phyloP scores from a whole-genome alignment of 345 rosid species.

The Sisymbrium altissimum region DNA sequence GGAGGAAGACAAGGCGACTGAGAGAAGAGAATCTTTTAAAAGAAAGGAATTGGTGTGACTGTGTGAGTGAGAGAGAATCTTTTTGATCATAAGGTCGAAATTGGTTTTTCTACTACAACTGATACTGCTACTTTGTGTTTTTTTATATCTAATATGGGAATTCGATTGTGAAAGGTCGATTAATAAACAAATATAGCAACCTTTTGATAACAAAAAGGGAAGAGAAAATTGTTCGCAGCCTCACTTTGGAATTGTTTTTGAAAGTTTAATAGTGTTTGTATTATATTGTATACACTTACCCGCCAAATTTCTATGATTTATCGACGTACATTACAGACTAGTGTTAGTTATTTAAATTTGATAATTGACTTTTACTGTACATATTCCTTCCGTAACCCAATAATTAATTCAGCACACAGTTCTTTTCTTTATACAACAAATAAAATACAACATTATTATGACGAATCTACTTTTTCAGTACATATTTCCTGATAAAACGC shows the following conservation, averaged over 20 bases:
- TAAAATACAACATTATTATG: background rate
- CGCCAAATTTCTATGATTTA: background rate
- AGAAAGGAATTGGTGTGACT: background rate
- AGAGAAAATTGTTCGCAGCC: background rate
- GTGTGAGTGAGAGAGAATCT: background rate
- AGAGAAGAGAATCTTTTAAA: background rate
- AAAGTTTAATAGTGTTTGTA: background rate
- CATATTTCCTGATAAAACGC: background rate
- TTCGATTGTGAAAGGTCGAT: background rate
- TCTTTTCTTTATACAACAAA: background rate
- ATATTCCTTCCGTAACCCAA: background rate
- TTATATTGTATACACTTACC: background rate
- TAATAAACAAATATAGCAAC: constrained; percentile 4
- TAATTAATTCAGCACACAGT: background rate
- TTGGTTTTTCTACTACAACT: background rate
- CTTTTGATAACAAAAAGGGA: background rate
- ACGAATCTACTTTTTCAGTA: background rate
- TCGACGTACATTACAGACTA: background rate
- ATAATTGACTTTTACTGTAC: background rate
- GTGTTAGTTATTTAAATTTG: background rate
- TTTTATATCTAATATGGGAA: background rate
- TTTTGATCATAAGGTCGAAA: background rate
- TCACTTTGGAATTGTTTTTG: background rate
- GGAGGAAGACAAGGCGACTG: background rate
- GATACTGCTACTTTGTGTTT: background rate